Conservation (phyloP, 371 early-diverging fungal species). For the Mortierella sp. region DNA sequence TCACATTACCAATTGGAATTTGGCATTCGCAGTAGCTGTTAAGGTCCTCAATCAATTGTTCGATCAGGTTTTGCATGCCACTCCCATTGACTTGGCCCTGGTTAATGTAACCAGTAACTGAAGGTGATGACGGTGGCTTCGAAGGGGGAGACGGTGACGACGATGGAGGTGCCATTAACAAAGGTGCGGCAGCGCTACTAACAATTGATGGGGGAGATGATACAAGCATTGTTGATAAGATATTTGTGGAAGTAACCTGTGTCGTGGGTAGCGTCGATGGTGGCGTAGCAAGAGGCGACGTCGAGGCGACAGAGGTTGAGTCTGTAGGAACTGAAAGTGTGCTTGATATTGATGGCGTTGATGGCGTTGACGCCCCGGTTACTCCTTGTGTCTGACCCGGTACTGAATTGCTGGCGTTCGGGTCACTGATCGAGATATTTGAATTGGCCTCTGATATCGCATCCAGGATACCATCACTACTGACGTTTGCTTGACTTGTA, state of each 20-base stretch:
- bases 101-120: background rate
- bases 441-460: constrained; percentile 10
- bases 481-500: background rate
- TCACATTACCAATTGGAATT: constrained; percentile 81
- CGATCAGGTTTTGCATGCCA: constrained; percentile 81
- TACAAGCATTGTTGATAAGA: constrained; percentile 22
- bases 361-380: background rate
- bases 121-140: constrained; percentile 1
- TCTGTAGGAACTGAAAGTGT: constrained; percentile 1
- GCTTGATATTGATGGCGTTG: constrained; percentile 1
- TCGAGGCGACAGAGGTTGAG: background rate
- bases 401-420: background rate
- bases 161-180: constrained; percentile 38
- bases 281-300: background rate
- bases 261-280: background rate
- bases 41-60: constrained; percentile 87
- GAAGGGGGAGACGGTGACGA: constrained; percentile 32
- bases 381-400: background rate
- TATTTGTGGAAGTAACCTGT: constrained; percentile 1
- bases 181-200: constrained; percentile 8
- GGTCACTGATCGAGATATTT: background rate
- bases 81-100: constrained; percentile 29
- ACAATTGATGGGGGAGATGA: constrained; percentile 38
- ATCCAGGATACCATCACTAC: constrained; percentile 5
- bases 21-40: constrained; percentile 90